phyloP scores from a whole-genome alignment of 257 asterid species.

The Nicotiana noctiflora region DNA sequence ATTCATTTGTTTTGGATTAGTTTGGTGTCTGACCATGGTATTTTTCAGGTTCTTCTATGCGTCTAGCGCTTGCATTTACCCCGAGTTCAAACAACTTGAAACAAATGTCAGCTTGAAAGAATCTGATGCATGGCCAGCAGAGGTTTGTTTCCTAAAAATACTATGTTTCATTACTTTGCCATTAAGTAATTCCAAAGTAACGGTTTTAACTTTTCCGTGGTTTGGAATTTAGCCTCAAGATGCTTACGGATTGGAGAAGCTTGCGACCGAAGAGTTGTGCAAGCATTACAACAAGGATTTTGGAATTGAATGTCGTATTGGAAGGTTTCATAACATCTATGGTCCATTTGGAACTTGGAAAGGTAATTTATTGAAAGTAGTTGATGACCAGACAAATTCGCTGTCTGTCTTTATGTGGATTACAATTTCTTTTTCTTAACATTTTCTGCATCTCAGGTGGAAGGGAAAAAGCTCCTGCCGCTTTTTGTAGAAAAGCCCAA shows the following conservation, averaged over 20 bases:
- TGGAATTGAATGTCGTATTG: slow-evolving; percentile 89
- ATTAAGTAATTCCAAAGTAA: background rate
- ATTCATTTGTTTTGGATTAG: background rate
- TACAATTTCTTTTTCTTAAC: background rate
- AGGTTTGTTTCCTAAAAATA: slow-evolving; percentile 36
- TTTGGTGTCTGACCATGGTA: background rate
- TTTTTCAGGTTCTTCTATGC: slow-evolving; percentile 76
- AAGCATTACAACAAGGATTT: slow-evolving; percentile 92
- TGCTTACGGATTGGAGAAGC: slow-evolving; percentile 89
- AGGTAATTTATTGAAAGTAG: slow-evolving; percentile 30
- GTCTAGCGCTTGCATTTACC: slow-evolving; percentile 92
- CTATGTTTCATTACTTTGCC: background rate
- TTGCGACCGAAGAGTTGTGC: slow-evolving; percentile 78
- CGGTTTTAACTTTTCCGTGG: background rate
- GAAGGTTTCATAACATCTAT: slow-evolving; percentile 88
- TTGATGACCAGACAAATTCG: background rate
- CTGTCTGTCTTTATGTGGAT: background rate
- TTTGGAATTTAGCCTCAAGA: slow-evolving; percentile 70
- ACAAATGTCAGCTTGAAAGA: slow-evolving; percentile 94
- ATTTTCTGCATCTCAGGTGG: slow-evolving; percentile 46
- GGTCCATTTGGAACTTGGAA: slow-evolving; percentile 98
- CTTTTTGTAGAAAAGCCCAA: slow-evolving; percentile 77
- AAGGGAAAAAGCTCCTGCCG: slow-evolving; percentile 92
- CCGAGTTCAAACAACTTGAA: slow-evolving; percentile 86
- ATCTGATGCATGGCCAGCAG: slow-evolving; percentile 97